Evolutionary conservation across 2,329 filamentous ascomycete species (phyloP).

Genomic region (Neophaeococcomyces aloes): DNA sequence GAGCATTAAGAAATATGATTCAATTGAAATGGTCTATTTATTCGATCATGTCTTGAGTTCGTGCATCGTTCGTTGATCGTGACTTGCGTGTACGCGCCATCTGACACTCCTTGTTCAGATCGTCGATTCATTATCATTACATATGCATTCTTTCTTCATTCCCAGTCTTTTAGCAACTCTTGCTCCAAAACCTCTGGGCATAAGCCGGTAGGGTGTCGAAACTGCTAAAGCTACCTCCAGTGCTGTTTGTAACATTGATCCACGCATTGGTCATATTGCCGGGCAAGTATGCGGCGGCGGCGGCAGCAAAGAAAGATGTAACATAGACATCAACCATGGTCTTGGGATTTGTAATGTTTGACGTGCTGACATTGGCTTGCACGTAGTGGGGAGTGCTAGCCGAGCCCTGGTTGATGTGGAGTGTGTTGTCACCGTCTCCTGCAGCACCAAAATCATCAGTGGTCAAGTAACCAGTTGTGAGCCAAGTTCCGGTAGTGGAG

Average conservation of each 20-base stretch:
- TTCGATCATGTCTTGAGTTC: no score
- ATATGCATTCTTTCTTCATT: not conserved
- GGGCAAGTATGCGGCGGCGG: conserved; percentile 14
- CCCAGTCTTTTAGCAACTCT: conserved; percentile 12
- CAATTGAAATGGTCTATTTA: no score
- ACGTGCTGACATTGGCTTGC: conserved; percentile 24
- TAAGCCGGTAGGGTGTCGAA: conserved; percentile 16
- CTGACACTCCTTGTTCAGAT: no score
- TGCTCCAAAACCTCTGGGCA: conserved; percentile 14
- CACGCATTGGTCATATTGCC: conserved; percentile 16
- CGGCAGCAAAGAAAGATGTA: conserved; percentile 16
- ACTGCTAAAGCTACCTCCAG: conserved; percentile 15
- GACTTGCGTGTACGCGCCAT: no score
- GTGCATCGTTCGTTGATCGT: no score
- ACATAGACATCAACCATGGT: conserved; percentile 18
- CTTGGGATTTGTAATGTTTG: conserved; percentile 9
- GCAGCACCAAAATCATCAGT: conserved; percentile 26
- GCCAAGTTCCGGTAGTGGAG: conserved; percentile 8
- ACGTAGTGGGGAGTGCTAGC: conserved; percentile 23
- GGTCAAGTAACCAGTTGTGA: conserved; percentile 24
- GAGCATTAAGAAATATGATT: no score
- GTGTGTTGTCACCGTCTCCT: conserved; percentile 26
- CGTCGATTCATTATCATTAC: not conserved
- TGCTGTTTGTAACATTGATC: conserved; percentile 9
- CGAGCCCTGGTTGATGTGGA: conserved; percentile 23